phyloP scores from a whole-genome alignment of 768 basidiomycete genomes.

The Tylopilus subfusipes region DNA sequence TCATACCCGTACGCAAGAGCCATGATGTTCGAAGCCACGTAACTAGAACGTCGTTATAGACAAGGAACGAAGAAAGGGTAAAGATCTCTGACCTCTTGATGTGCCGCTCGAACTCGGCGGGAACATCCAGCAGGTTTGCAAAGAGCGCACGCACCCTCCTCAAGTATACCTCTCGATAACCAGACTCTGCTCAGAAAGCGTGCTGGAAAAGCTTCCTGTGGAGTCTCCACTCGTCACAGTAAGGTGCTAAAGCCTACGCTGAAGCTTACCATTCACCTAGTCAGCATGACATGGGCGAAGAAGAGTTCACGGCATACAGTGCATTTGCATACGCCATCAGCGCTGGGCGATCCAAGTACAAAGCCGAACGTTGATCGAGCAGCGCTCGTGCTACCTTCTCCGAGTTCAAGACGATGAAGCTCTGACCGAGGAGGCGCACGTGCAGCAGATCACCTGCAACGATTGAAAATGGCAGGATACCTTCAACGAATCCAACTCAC shows the following conservation, averaged over 20 bases:
- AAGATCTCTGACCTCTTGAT: constrained; percentile 15
- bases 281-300: background rate
- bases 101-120: constrained; percentile 23
- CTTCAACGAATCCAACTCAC: constrained; percentile 5
- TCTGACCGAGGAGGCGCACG: constrained; percentile 22
- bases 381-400: constrained; percentile 26
- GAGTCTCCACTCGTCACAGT: constrained; percentile 29
- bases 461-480: background rate
- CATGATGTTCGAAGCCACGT: constrained; percentile 26
- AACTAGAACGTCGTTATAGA: constrained; percentile 6
- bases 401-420: constrained; percentile 27
- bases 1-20: constrained; percentile 27
- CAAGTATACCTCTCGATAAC: constrained; percentile 20
- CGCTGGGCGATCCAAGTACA: constrained; percentile 29
- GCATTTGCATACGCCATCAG: constrained; percentile 11
- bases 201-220: constrained; percentile 32
- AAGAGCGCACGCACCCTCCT: constrained; percentile 20
- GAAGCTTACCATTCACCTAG: constrained; percentile 14
- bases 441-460: constrained; percentile 21
- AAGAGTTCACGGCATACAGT: constrained; percentile 6
- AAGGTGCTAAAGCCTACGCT: constrained; percentile 28
- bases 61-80: too few relatives aligned
- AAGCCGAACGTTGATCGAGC: constrained; percentile 25
- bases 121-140: constrained; percentile 18
- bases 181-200: constrained; percentile 23